These are phyloP conservation scores for Ramalina intermedia DNA, from an alignment of 495 filamentous ascomycete species.

Conservation along the genomic window DNA sequence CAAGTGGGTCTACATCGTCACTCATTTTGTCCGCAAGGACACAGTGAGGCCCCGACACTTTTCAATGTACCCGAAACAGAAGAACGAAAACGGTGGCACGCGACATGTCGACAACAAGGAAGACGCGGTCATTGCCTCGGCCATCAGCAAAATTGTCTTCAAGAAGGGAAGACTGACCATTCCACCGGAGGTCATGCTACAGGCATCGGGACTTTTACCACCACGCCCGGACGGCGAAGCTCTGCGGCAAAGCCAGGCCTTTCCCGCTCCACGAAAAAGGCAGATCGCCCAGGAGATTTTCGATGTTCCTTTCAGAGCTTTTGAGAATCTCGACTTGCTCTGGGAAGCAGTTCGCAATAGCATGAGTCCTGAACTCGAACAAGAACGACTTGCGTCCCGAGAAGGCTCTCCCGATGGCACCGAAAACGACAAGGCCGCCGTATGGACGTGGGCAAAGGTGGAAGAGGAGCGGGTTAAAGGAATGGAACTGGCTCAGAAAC, in stretches of 20 bases:
- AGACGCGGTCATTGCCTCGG: slow-evolving; percentile 50
- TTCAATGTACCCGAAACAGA: slow-evolving; percentile 14
- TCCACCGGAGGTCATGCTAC: slow-evolving; percentile 60
- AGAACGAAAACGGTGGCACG: slow-evolving; percentile 2
- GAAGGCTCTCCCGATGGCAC: slow-evolving; percentile 9
- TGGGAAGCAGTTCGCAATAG: slow-evolving; percentile 8
- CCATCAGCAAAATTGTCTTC: slow-evolving; percentile 73
- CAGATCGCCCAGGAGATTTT: slow-evolving; percentile 1
- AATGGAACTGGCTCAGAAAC: slow-evolving; percentile 35
- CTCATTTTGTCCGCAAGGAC: slow-evolving; percentile 51
- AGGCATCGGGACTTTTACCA: slow-evolving; percentile 54
- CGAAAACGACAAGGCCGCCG: slow-evolving; percentile 11
- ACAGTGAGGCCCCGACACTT: slow-evolving; percentile 17
- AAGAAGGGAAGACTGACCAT: slow-evolving; percentile 83
- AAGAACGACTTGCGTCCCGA: slow-evolving; percentile 1
- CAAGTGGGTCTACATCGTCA: slow-evolving; percentile 74
- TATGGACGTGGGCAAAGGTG: slow-evolving; percentile 41
- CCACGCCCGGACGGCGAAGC: slow-evolving; percentile 20
- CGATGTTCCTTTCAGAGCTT: slow-evolving; percentile 6
- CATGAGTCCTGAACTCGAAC: neutral
- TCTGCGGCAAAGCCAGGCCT: slow-evolving; percentile 5
- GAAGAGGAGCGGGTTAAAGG: slow-evolving; percentile 43
- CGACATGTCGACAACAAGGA: slow-evolving; percentile 5
- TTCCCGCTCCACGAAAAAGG: slow-evolving; percentile 1
- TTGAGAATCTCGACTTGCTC: slow-evolving; percentile 5